Evolutionary conservation across 768 basidiomycete genomes (phyloP), one percentile per base, ranked within the genome.

Genomic region (Xerocomellus chrysenteron): DNA sequence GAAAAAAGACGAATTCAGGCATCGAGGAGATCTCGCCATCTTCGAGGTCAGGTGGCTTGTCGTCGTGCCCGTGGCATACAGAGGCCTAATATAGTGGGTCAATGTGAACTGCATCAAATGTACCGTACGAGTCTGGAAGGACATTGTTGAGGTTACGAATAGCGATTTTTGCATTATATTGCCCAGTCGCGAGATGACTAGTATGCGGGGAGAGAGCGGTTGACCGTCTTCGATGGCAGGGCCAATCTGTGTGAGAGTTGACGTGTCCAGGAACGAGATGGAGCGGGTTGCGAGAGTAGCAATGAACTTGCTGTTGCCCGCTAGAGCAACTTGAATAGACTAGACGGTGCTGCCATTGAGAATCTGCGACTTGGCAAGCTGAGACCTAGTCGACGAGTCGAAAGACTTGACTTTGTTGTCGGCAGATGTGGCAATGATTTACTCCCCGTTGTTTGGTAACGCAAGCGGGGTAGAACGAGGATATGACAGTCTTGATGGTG

Each of bases 91-190:
- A n/a, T n/a, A n/a, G n/a, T n/a, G n/a, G n/a, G n/a, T n/a, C n/a
- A n/a, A n/a, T n/a, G n/a, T n/a, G n/a, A n/a, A n/a, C n/a, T n/a
- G n/a, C n/a, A n/a, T n/a, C n/a, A n/a, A n/a, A n/a, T n/a, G n/a
- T n/a, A 36, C 48, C 48, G 14, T 50, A 55, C 1, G n/a, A 42
- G 7, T 73, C 45, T 1, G 51, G 45, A 41, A 59, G 50, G 28
- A 52, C 8, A 19, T 13, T 16, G 9, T 17, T 6, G 37, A 59
- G 56, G 14, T 50, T 30, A 12, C 26, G 58, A 9, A 59, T 5
- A 1, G 12, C 7, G 5, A 59, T 26, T 32, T 41, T 44, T 2
- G 56, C 51, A 4, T 24, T 17, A 4, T 19, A 5, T 33, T 17
- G 26, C 14, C 56, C 59, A n/a, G 13, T 43, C 1, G 52, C 59